Percentiles rank a stretch among this genome's conserved stretches.
Conservation (phyloP, 208 protist species). For the Tetramitus jugosus region DNA sequence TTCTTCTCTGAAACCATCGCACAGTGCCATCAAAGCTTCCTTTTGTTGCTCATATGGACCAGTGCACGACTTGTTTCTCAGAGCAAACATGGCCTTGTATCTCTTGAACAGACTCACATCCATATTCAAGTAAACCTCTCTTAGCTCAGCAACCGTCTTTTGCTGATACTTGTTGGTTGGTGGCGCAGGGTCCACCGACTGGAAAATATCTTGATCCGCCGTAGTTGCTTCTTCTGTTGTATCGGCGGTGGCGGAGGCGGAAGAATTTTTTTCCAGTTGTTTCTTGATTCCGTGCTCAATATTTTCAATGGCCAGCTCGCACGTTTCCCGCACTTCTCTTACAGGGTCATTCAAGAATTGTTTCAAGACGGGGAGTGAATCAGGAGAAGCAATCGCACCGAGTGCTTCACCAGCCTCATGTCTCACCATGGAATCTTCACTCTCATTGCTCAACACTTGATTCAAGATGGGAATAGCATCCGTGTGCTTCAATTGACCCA, state of each 20-base stretch:
- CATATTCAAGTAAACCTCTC: constrained; percentile 35
- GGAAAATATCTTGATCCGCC: neutral
- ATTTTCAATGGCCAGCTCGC: constrained; percentile 62
- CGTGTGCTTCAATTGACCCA: constrained; percentile 82
- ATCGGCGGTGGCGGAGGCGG: neutral
- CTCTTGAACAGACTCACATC: constrained; percentile 68
- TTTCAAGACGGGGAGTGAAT: constrained; percentile 31
- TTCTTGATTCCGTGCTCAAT: constrained; percentile 27
- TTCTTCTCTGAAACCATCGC: constrained; percentile 59
- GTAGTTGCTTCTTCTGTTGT: too few relatives aligned
- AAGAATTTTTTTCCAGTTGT: neutral
- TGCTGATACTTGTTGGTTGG: neutral
- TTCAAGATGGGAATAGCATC: constrained; percentile 64
- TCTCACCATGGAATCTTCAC: constrained; percentile 84
- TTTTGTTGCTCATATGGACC: neutral
- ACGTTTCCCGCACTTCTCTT: constrained; percentile 80
- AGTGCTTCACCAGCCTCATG: constrained; percentile 73
- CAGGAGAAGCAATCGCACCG: neutral
- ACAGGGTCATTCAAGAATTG: constrained; percentile 35
- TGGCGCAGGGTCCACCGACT: constrained; percentile 25
- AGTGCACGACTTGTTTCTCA: constrained; percentile 57
- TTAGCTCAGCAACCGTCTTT: neutral
- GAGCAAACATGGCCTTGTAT: constrained; percentile 91
- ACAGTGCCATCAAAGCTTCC: constrained; percentile 60
- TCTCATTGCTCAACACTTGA: constrained; percentile 50